Evolutionary conservation across 2,329 filamentous ascomycete genomes (phyloP).

Genomic region (Claviceps fusiformis): DNA sequence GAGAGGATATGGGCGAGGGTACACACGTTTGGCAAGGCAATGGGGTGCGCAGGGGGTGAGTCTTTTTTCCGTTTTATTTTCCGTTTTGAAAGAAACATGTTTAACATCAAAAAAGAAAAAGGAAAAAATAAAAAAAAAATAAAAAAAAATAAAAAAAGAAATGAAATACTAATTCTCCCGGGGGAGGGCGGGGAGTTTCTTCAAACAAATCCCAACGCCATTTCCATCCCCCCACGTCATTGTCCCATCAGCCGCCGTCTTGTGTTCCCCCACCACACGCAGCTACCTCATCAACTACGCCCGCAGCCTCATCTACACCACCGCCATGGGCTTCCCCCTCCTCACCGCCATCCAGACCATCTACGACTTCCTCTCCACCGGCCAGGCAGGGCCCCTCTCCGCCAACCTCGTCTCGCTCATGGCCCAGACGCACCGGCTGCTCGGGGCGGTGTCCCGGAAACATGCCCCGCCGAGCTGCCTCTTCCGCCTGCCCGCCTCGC

Average conservation of each 20-base stretch:
- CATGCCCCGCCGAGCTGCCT: slow-evolving; percentile 12
- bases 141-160: no score
- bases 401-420: slow-evolving; percentile 20
- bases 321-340: slow-evolving; percentile 48
- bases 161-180: neutral
- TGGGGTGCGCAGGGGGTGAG: slow-evolving; percentile 57
- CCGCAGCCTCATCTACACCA: slow-evolving; percentile 62
- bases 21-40: slow-evolving; percentile 54
- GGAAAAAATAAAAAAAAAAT: no score
- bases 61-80: no score
- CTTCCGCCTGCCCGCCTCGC: slow-evolving; percentile 20
- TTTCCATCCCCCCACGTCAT: no score
- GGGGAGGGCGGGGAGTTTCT: no score
- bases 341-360: slow-evolving; percentile 44
- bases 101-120: no score
- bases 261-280: slow-evolving; percentile 46
- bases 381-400: slow-evolving; percentile 27
- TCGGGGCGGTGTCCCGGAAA: slow-evolving; percentile 23
- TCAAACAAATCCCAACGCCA: no score
- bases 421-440: slow-evolving; percentile 29
- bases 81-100: no score
- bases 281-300: slow-evolving; percentile 64
- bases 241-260: slow-evolving; percentile 31
- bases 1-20: slow-evolving; percentile 41
- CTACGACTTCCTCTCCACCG: slow-evolving; percentile 41